Evolutionary conservation across 305 asterid species (phyloP), one percentile per base, ranked within the genome.

Genomic region (Rubia balearica): DNA sequence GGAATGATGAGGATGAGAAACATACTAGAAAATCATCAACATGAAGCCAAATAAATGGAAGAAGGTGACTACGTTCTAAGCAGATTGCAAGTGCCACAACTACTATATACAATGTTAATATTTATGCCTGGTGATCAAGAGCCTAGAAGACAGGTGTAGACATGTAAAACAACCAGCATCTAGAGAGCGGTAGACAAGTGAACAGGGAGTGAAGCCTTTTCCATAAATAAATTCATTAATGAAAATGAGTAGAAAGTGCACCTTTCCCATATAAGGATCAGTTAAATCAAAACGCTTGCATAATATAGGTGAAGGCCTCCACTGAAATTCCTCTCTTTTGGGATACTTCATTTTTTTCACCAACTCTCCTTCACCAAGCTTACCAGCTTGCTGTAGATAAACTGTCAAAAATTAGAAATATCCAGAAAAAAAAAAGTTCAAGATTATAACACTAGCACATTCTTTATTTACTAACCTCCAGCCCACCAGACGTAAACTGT

Each of bases 231-330:
- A 19, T 19, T 61, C 30, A 24, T 7, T 7, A 53, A 16, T 16
- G 17, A 17, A 16, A 19, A 55, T 14, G 27, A 55, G 17, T 21
- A 63, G 59, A 21, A 16, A 45, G 12, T 51, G 41, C 84, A 93
- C 98, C 98, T 93, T 89, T 77, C 98, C 97, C 91, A 93, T 86
- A 85, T 82, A 87, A 82, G 98, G 98, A 82, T 93, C 98, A 77
- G 75, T 74, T 76, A 93, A 82, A 85, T 93, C 98, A 84, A 88
- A 90, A 71, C 97, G 97, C 89, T 90, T 93, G 98, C 98, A 93
- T 59, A 93, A 81, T 77, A 93, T 77, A 46, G 98, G 88, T 36
- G 96, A 85, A 72, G 98, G 97, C 72, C 96, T 85, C 98, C 98
- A 93, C 68, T 88, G 95, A 84, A 85, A 93, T 82, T 88, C 97